Percentiles rank a stretch among this genome's conserved stretches.
These are phyloP conservation scores for Theileria annulata DNA, from an alignment of 169 alveolate species.

Conservation along the genomic window DNA sequence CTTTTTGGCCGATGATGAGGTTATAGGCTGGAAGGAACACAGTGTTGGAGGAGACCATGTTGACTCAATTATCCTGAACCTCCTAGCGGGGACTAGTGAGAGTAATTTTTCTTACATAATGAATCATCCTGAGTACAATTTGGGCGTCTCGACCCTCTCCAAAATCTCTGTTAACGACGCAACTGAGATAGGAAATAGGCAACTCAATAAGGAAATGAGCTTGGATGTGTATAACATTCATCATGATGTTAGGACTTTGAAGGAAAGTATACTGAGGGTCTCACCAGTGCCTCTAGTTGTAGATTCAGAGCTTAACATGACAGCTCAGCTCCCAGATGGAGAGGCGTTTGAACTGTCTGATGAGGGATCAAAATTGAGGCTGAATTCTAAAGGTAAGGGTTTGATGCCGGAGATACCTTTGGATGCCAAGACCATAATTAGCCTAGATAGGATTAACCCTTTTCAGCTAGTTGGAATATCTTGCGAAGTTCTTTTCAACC, in stretches of 20 bases:
- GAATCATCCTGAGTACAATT: conserved; percentile 48
- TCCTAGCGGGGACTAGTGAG: conserved; percentile 2
- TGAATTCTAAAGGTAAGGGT: not conserved
- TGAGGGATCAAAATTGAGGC: conserved; percentile 9
- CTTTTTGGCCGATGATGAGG: conserved; percentile 19
- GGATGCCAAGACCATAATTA: conserved; percentile 12
- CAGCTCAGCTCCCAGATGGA: conserved; percentile 19
- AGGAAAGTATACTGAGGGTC: conserved; percentile 34
- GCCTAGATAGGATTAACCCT: conserved; percentile 15
- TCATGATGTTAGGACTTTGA: conserved; percentile 28
- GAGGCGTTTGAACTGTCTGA: not conserved
- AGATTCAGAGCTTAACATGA: not conserved
- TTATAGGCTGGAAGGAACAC: conserved; percentile 26
- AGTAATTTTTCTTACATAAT: conserved; percentile 8
- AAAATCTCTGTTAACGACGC: conserved; percentile 14
- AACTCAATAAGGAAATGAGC: not conserved
- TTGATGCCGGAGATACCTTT: not conserved
- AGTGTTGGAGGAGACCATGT: conserved; percentile 57
- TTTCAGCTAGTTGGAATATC: conserved; percentile 28
- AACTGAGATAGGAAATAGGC: conserved; percentile 12
- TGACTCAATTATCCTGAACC: conserved; percentile 33
- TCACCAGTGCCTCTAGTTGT: conserved; percentile 19
- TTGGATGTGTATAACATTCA: conserved; percentile 17
- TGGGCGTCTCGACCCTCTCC: conserved; percentile 8
- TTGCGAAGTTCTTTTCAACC: conserved; percentile 20